Percentiles rank a stretch among this genome's conserved stretches.
phyloP scores from a whole-genome alignment of 169 alveolate genomes.

The Sarcocystis neurona region DNA sequence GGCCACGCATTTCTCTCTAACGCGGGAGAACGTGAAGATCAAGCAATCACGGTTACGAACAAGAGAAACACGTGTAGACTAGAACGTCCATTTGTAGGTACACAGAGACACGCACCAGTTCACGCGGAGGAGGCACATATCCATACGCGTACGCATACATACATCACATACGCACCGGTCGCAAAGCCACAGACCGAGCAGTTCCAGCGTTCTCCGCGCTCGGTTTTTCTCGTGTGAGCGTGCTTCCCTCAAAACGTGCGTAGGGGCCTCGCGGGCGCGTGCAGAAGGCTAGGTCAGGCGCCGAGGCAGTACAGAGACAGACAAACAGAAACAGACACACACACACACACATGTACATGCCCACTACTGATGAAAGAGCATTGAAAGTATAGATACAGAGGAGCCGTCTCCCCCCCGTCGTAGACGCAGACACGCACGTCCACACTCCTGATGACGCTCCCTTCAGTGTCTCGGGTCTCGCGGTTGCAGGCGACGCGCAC shows the following conservation, averaged over 20 bases:
- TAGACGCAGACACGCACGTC: no score
- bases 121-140: not conserved
- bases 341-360: not conserved
- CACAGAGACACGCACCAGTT: not conserved
- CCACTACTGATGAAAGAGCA: no score
- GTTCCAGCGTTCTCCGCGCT: not conserved
- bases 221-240: not conserved
- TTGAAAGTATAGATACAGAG: no score
- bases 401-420: no score
- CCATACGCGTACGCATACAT: not conserved
- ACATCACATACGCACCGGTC: not conserved
- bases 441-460: no score
- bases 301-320: not conserved
- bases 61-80: not conserved
- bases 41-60: not conserved
- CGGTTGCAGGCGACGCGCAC: no score
- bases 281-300: not conserved
- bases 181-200: not conserved
- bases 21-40: no score
- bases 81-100: not conserved
- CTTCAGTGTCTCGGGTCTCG: no score
- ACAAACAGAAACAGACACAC: not conserved
- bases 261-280: not conserved
- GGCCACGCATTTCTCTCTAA: no score
- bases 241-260: no score